Base-by-base conservation (phyloP, 2,329 filamentous ascomycete species). In the Fusarium xyrophilum region DNA sequence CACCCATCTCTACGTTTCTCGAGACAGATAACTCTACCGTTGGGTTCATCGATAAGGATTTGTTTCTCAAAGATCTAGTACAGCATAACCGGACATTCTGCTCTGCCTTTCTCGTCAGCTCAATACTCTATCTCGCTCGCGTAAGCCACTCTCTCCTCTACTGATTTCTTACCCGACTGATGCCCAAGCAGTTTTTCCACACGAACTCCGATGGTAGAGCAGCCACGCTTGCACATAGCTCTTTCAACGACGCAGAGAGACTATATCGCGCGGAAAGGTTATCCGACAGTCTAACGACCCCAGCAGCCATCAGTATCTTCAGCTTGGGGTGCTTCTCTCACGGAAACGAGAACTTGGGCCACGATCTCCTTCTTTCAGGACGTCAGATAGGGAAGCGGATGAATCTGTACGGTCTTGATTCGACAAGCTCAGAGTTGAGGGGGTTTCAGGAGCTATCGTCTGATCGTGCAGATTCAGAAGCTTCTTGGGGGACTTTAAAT, bases 381-480 rank as follows among this genome's bases (percentile, higher is more conserved):
- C 23, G 23, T 15, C 30, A 27, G 13, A 50, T 50, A 32, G 46
- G 46, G 7, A 15, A 27, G 1, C 30, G 46, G 0, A 50, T 50
- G 46, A 14, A 36, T 9, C 9, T 36, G 1, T 27, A 27, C 12
- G 46, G 46, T 9, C 46, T 35, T 6, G 21, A 15, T 50, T 8
- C 21, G n/a, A 5, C 9, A n/a, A n/a, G 46, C 17, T 4, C 17
- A 50, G 32, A 36, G 30, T 9, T 5, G 30, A 36, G 30, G 32
- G 21, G 23, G 9, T 27, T 50, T 2, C 17, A n/a, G 13, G 9
- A 36, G 13, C 6, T 7, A n/a, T 2, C 9, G 1, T 4, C 3
- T 27, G 9, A 9, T 6, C 3, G 3, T 9, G 0, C 46, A 12
- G 13, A 3, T 6, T 14, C 46, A 12, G 3, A 36, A 1, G 30